Base-by-base conservation (phyloP, 2,329 filamentous ascomycete species). In the Didymella segeticola region DNA sequence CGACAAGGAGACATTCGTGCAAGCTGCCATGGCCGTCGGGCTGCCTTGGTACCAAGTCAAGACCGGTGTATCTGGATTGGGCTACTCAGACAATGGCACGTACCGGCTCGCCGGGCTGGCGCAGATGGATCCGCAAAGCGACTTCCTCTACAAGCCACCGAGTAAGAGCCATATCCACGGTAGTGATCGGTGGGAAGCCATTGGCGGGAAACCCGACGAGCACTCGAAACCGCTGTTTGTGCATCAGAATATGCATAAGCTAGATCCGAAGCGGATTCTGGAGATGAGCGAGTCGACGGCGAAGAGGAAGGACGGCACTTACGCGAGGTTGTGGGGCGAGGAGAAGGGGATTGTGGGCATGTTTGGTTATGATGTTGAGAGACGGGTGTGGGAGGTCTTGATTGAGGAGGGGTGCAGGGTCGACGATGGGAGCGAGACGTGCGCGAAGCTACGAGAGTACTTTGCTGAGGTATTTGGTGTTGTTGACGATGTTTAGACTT, bases 1-100 rank as follows among this genome's bases (percentile, higher is more conserved):
- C 20, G 79, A 82, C 66, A 81, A 80, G 62, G 79, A 82, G 56
- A 82, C 79, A 0, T 81, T 81, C 50, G 57, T 78, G 9, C 75
- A 75, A 43, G 79, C 78, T 0, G 79, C 79, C 6, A 60, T 76
- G n/a, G 77, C 72, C 8, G 64, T 80, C n/a, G 66, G 68, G 2
- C 57, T 68, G 6, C 71, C 76, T 0, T 78, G 72, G 55, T 80
- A 79, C 62, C 67, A 75, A 60, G 73, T 79, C 43, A 67, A 70
- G 47, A 71, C 72, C 22, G 58, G 56, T 0, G 67, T 71, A n/a
- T 57, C 49, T 5, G 62, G 71, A 23, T 53, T 77, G 1, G 76
- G 76, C 10, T 68, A 56, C 19, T 27, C 34, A 10, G 33, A 58
- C 5, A 53, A 62, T n/a, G 56, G 53, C 11, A 31, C 43, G 2